Evolutionary conservation across 495 filamentous ascomycete species (phyloP).

Genomic region (Acidomyces sp.): DNA sequence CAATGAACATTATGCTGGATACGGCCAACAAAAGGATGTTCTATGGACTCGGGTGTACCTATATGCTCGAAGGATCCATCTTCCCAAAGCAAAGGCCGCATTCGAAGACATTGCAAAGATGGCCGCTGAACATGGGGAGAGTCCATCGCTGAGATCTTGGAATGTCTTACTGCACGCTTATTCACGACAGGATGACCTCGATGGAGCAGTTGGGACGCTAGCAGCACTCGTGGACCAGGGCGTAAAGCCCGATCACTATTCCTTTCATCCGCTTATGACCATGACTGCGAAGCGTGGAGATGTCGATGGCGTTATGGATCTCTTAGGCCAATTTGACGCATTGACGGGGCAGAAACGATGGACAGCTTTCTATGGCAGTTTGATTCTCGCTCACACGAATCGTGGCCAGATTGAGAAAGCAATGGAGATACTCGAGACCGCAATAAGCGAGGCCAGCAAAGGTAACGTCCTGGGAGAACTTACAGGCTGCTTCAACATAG

Average conservation of each 20-base stretch:
- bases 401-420: slow-evolving; percentile 18
- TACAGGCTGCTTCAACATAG: slow-evolving; percentile 63
- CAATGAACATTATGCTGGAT: slow-evolving; percentile 22
- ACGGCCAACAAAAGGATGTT: slow-evolving; percentile 28
- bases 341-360: slow-evolving; percentile 32
- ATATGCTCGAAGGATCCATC: slow-evolving; percentile 51
- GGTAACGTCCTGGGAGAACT: slow-evolving; percentile 11
- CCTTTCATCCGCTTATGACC: slow-evolving; percentile 58
- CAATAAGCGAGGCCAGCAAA: background rate
- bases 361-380: slow-evolving; percentile 44
- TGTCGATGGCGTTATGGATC: slow-evolving; percentile 46
- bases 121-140: slow-evolving; percentile 36
- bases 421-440: slow-evolving; percentile 30
- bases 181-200: slow-evolving; percentile 48
- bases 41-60: slow-evolving; percentile 43
- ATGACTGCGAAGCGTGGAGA: slow-evolving; percentile 64
- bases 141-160: slow-evolving; percentile 46
- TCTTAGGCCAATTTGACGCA: slow-evolving; percentile 36
- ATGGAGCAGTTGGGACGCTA: slow-evolving; percentile 48
- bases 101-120: slow-evolving; percentile 42
- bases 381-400: slow-evolving; percentile 57
- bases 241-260: slow-evolving; percentile 42
- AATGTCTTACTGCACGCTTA: slow-evolving; percentile 69
- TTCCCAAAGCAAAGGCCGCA: slow-evolving; percentile 40
- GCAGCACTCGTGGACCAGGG: slow-evolving; percentile 36